phyloP scores from a whole-genome alignment of 163 green algal species.

The Chlamydomonas reinhardtii region DNA sequence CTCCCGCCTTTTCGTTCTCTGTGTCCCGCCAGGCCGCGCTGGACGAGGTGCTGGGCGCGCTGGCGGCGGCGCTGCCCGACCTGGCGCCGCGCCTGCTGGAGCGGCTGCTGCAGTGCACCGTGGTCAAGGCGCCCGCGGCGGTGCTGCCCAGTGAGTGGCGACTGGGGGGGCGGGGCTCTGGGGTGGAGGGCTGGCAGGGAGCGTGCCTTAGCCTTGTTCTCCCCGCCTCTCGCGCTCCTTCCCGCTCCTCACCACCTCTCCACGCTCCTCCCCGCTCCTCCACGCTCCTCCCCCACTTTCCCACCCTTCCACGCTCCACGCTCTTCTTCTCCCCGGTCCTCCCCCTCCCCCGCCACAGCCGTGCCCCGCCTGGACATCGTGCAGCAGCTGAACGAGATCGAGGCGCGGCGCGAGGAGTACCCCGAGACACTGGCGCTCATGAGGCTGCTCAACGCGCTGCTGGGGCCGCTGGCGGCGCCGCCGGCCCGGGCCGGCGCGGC shows the following conservation, averaged over 20 bases:
- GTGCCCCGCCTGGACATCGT: slow-evolving; percentile 63
- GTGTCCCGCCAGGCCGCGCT: slow-evolving; percentile 56
- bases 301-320: too few relatives aligned
- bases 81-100: slow-evolving; percentile 70
- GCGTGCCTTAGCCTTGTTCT: too few relatives aligned
- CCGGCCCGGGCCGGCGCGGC: too few relatives aligned
- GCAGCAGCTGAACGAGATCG: slow-evolving; percentile 85
- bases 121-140: slow-evolving; percentile 58
- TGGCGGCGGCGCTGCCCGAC: slow-evolving; percentile 67
- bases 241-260: too few relatives aligned
- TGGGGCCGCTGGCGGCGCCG: slow-evolving; percentile 41
- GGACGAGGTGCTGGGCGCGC: slow-evolving; percentile 59
- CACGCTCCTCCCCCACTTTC: not conserved
- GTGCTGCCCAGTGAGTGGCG: slow-evolving; percentile 45
- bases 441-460: slow-evolving; percentile 79
- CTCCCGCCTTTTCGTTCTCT: too few relatives aligned
- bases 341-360: slow-evolving; percentile 7
- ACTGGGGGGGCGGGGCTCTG: too few relatives aligned
- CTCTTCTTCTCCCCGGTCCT: too few relatives aligned
- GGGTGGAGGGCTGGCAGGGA: too few relatives aligned
- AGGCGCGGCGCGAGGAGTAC: slow-evolving; percentile 84
- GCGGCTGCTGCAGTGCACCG: slow-evolving; percentile 73
- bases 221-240: too few relatives aligned
- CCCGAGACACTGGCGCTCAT: slow-evolving; percentile 80
- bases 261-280: too few relatives aligned